phyloP scores from a whole-genome alignment of 2,329 filamentous ascomycete genomes.

The Xylariaceae sp. region DNA sequence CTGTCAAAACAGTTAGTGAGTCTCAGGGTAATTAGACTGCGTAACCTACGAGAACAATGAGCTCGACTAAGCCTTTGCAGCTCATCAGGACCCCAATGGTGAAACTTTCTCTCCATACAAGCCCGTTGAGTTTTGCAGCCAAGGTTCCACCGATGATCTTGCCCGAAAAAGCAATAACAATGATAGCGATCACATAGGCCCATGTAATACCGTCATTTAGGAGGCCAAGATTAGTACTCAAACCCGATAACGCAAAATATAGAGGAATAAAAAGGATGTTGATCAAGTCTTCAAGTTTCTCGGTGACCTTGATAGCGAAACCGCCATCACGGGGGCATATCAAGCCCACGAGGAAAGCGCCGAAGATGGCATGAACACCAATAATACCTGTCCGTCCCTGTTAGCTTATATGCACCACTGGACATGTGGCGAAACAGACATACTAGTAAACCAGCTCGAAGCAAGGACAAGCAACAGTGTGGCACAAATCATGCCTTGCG shows the following conservation, averaged over 20 bases:
- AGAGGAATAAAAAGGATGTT: constrained; percentile 79
- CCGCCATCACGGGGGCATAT: constrained; percentile 88
- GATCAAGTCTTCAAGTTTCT: constrained; percentile 92
- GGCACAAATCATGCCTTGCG: constrained; percentile 76
- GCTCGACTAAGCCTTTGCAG: constrained; percentile 90
- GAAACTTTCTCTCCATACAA: constrained; percentile 87
- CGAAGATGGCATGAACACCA: constrained; percentile 91
- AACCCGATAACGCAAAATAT: constrained; percentile 88
- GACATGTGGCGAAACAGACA: constrained; percentile 8
- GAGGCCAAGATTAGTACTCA: constrained; percentile 83
- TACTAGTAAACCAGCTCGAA: constrained; percentile 56
- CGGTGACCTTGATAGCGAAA: constrained; percentile 84
- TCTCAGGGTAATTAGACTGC: constrained; percentile 13
- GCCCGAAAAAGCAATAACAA: constrained; percentile 73
- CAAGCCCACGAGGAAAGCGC: constrained; percentile 81
- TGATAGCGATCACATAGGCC: constrained; percentile 84
- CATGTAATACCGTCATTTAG: constrained; percentile 78
- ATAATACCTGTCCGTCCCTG: constrained; percentile 69
- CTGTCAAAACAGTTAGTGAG: constrained; percentile 32
- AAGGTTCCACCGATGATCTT: constrained; percentile 81
- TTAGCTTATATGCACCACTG: constrained; percentile 10
- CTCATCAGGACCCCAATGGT: constrained; percentile 90
- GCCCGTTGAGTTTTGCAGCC: constrained; percentile 68
- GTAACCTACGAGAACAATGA: constrained; percentile 78
- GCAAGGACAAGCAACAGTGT: constrained; percentile 75